A percentile compares a stretch with the other conserved stretches of the same genome.
Evolutionary conservation across 495 filamentous ascomycete species (phyloP).

Genomic region (Venustampulla echinocandica): DNA sequence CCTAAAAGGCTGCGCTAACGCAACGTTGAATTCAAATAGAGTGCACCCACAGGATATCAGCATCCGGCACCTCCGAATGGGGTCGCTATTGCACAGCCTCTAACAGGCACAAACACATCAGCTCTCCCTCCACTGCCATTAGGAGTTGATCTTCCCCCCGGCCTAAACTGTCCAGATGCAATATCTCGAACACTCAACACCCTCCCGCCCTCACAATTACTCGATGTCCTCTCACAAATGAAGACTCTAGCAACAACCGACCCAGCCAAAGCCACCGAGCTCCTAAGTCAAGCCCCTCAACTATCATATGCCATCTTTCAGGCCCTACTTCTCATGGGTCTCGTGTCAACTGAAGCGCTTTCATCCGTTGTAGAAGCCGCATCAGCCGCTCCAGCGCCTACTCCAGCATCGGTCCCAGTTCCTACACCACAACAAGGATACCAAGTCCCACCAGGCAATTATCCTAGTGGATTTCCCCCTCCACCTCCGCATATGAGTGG

Average conservation of each 20-base stretch:
- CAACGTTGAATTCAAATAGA: constrained; percentile 1
- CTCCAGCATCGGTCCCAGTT: constrained; percentile 26
- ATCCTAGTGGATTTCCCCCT: constrained; percentile 17
- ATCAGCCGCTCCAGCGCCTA: constrained; percentile 18
- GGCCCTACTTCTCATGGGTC: constrained; percentile 81
- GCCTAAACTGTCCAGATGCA: constrained; percentile 75
- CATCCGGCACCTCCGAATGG: constrained; percentile 19
- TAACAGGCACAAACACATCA: constrained; percentile 10
- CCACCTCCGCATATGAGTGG: constrained; percentile 23
- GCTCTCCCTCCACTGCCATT: constrained; percentile 72
- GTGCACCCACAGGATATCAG: constrained; percentile 16
- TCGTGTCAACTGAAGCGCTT: constrained; percentile 46
- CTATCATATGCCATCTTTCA: constrained; percentile 95
- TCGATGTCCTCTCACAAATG: constrained; percentile 93
- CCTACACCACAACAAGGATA: constrained; percentile 19
- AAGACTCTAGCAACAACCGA: constrained; percentile 75
- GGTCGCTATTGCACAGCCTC: constrained; percentile 16
- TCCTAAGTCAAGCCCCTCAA: constrained; percentile 84
- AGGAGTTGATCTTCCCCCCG: constrained; percentile 72
- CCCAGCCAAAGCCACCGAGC: constrained; percentile 74
- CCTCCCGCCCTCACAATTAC: constrained; percentile 77
- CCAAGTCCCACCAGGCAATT: constrained; percentile 8
- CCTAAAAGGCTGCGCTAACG: too few species aligned
- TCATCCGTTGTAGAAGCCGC: constrained; percentile 20
- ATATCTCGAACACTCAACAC: constrained; percentile 83